Evolutionary conservation across 371 early-diverging fungal species (phyloP).

Genomic region (Smittium culicis): DNA sequence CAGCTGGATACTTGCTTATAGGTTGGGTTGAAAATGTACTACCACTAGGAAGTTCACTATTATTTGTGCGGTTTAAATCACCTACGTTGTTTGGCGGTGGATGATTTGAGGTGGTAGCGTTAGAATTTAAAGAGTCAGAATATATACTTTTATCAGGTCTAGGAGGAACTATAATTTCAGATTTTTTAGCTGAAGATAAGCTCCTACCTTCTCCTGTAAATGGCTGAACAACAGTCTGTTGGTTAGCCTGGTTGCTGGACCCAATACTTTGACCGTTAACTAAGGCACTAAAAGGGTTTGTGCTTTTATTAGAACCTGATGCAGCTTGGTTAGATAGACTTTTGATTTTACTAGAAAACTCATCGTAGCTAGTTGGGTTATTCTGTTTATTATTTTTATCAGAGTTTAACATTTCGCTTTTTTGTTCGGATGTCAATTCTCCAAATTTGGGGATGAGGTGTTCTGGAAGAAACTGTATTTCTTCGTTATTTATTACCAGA

Average conservation of each 20-base stretch:
- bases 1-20: constrained; percentile 27
- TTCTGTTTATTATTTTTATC: constrained; percentile 27
- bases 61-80: neutral
- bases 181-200: neutral
- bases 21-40: too few species aligned
- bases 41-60: neutral
- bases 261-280: neutral
- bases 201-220: neutral
- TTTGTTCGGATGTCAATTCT: neutral
- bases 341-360: neutral
- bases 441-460: constrained; percentile 65
- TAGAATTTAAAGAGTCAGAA: constrained; percentile 18
- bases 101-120: constrained; percentile 15
- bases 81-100: neutral
- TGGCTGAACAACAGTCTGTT: neutral
- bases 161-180: constrained; percentile 19
- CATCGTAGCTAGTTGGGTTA: constrained; percentile 17
- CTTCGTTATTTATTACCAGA: constrained; percentile 62
- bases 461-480: constrained; percentile 76
- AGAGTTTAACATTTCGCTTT: neutral
- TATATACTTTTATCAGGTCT: constrained; percentile 25
- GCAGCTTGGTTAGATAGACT: constrained; percentile 4
- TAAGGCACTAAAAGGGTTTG: neutral
- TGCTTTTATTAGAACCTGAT: constrained; percentile 8
- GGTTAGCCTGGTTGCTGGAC: neutral